Evolutionary conservation across 805 yeast genomes (phyloP).

Genomic region (Torulaspora franciscae): DNA sequence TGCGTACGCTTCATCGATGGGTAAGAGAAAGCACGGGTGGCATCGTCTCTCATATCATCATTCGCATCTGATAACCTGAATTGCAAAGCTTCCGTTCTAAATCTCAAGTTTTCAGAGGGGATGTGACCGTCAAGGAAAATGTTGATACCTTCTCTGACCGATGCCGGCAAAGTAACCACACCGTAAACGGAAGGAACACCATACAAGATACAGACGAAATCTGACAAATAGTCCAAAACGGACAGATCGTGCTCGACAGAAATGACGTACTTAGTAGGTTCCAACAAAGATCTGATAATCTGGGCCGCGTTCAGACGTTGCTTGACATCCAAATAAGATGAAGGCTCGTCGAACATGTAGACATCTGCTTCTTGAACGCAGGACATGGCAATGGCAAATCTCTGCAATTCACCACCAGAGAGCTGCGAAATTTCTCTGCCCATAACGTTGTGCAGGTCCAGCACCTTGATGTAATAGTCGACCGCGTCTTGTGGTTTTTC

Average conservation of each 20-base stretch:
- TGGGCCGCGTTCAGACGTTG: conserved; percentile 98
- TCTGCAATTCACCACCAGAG: conserved; percentile 98
- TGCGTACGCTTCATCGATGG: conserved; percentile 86
- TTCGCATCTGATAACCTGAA: conserved; percentile 88
- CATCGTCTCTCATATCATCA: conserved; percentile 70
- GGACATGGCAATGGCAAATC: conserved; percentile 97
- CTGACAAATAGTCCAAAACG: conserved; percentile 93
- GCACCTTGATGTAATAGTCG: conserved; percentile 57
- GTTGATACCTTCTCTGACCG: conserved; percentile 98
- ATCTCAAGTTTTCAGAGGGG: conserved; percentile 93
- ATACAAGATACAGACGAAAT: conserved; percentile 91
- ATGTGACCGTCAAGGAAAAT: conserved; percentile 97
- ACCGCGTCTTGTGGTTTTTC: conserved; percentile 62
- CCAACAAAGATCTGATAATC: conserved; percentile 80
- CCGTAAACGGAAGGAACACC: conserved; percentile 99
- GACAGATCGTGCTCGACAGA: conserved; percentile 99
- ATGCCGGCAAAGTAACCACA: conserved; percentile 93
- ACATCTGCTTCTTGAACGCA: conserved; percentile 93
- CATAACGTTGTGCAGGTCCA: conserved; percentile 73
- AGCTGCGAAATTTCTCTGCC: conserved; percentile 84
- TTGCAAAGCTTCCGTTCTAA: conserved; percentile 92
- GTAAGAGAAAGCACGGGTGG: conserved; percentile 69
- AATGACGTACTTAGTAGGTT: conserved; percentile 76
- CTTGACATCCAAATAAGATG: conserved; percentile 96
- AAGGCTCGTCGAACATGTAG: conserved; percentile 99